phyloP scores from a whole-genome alignment of 2,329 filamentous ascomycete genomes.

The Aspergillus sp. region DNA sequence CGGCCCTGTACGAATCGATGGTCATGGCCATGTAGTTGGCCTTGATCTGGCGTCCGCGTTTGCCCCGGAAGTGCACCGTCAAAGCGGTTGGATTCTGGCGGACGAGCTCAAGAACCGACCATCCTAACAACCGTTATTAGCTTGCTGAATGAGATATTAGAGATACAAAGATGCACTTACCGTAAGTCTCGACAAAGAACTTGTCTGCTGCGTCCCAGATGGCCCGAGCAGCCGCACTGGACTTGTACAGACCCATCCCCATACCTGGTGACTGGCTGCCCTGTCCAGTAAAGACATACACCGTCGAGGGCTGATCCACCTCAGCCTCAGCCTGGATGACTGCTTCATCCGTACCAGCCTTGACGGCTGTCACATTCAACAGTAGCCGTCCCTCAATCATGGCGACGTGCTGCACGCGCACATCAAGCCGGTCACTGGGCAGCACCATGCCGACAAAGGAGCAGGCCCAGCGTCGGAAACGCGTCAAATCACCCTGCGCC shows the following conservation, averaged over 20 bases:
- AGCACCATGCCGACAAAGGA: conserved; percentile 93
- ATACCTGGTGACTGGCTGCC: conserved; percentile 97
- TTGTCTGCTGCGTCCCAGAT: conserved; percentile 95
- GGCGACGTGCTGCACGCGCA: conserved; percentile 88
- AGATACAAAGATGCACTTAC: conserved; percentile 35
- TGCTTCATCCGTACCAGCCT: conserved; percentile 61
- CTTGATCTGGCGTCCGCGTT: conserved; percentile 89
- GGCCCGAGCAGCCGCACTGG: conserved; percentile 87
- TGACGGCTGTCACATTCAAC: neutral
- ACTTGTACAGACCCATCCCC: conserved; percentile 95
- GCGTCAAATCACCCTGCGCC: conserved; percentile 86
- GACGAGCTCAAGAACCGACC: conserved; percentile 94
- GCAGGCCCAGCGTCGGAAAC: conserved; percentile 72
- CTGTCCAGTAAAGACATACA: conserved; percentile 95
- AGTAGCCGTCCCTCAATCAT: conserved; percentile 64
- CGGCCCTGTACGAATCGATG: conserved; percentile 59
- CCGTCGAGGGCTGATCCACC: conserved; percentile 89
- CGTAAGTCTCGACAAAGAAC: conserved; percentile 95
- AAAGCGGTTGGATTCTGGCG: conserved; percentile 98
- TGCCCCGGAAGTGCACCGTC: conserved; percentile 92
- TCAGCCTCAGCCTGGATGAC: conserved; percentile 90
- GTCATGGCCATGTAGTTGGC: conserved; percentile 98
- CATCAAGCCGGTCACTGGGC: conserved; percentile 86
- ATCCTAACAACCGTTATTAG: conserved; percentile 39
- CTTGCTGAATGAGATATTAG: no score